These are phyloP conservation scores for Phytophthora idaei DNA, from an alignment of 352 stramenopile species.

Conservation along the genomic window DNA sequence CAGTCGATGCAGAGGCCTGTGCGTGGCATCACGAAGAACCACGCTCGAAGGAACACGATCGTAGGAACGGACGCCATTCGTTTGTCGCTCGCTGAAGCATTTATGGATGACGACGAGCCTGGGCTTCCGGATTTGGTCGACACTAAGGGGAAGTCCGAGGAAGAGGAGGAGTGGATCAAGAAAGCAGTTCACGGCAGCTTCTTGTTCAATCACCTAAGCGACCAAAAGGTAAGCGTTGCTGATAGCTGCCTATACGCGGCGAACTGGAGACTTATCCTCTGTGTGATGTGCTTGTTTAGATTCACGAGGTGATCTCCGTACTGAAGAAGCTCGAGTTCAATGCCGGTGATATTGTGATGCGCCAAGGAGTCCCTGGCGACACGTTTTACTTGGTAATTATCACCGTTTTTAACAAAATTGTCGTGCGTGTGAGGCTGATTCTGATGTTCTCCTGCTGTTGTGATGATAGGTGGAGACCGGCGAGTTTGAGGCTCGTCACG, in stretches of 20 bases:
- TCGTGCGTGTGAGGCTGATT: background rate
- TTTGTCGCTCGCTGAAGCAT: conserved; percentile 68
- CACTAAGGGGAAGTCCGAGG: conserved; percentile 65
- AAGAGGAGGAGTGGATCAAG: conserved; percentile 86
- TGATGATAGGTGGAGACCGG: conserved; percentile 64
- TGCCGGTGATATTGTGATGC: conserved; percentile 90
- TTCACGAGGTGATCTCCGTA: conserved; percentile 87
- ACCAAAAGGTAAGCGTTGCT: conserved; percentile 69
- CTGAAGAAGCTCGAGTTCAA: conserved; percentile 86
- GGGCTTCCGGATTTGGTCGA: conserved; percentile 34
- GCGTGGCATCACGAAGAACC: conserved; percentile 68
- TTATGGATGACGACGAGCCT: conserved; percentile 43
- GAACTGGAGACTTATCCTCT: conserved; percentile 1
- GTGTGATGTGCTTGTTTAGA: conserved; percentile 29
- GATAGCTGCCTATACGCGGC: background rate
- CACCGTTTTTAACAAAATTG: background rate
- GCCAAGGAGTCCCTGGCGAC: conserved; percentile 91
- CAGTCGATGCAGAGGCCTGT: conserved; percentile 87
- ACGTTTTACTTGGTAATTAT: conserved; percentile 92
- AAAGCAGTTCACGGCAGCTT: conserved; percentile 92
- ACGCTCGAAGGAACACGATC: conserved; percentile 78
- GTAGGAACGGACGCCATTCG: conserved; percentile 86
- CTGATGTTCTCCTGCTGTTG: background rate
- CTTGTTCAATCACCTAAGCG: conserved; percentile 91
- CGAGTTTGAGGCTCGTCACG: conserved; percentile 78